Percentiles rank a stretch among this genome's conserved stretches.
Conservation (phyloP, 139 green algal species). For the Coelastrella sp. region DNA sequence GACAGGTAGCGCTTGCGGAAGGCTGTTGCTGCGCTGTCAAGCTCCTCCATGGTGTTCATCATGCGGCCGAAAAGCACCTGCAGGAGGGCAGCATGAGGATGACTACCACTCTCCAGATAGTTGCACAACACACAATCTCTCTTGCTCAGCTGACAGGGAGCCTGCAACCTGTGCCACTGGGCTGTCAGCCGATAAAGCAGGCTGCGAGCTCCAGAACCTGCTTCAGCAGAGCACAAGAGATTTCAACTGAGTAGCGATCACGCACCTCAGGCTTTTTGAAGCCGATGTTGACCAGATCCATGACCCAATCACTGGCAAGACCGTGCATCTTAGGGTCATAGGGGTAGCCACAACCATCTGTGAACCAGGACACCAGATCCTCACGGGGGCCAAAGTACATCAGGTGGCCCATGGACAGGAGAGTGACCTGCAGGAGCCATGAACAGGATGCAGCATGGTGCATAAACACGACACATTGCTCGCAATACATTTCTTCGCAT, state of each 20-base stretch:
- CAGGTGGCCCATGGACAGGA: slow-evolving; percentile 75
- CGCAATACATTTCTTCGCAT: not conserved
- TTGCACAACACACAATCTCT: not conserved
- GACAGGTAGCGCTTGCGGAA: slow-evolving; percentile 51
- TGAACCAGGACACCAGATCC: slow-evolving; percentile 62
- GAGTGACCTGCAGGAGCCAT: slow-evolving; percentile 67
- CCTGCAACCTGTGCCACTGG: too few species aligned
- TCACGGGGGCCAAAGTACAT: slow-evolving; percentile 60
- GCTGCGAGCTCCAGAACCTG: too few species aligned
- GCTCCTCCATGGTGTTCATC: slow-evolving; percentile 50
- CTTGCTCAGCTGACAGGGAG: too few species aligned
- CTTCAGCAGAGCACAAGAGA: not conserved
- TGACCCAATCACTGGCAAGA: slow-evolving; percentile 68
- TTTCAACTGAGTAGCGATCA: not conserved
- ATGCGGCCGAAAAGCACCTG: slow-evolving; percentile 60
- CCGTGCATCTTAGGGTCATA: slow-evolving; percentile 59
- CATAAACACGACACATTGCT: not conserved
- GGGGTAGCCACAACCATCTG: slow-evolving; percentile 40
- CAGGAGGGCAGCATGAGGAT: not conserved
- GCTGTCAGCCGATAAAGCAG: too few species aligned
- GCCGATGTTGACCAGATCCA: slow-evolving; percentile 77
- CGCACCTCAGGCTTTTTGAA: slow-evolving; percentile 67
- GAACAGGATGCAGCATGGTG: not conserved
- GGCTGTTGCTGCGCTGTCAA: slow-evolving; percentile 47
- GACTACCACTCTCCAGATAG: not conserved